Evolutionary conservation across 2,329 filamentous ascomycete species (phyloP), one percentile per base, ranked within the genome.

Genomic region (Fusarium proliferatum): DNA sequence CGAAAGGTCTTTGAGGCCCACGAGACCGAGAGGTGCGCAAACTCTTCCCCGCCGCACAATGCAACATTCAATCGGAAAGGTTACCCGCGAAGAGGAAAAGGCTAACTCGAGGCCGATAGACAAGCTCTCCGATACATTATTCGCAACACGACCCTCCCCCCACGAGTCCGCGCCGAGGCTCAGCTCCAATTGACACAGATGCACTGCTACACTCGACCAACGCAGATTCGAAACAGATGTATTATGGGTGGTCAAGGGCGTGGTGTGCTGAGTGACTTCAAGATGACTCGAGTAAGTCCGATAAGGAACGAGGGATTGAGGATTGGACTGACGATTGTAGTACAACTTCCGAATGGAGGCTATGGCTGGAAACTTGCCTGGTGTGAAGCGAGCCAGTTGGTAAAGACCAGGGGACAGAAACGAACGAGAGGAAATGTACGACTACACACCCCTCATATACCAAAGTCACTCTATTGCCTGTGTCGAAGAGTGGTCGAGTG

Each of bases 301-400:
- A 6, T n/a, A 21, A 49, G 41, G 21, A 33, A 17, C n/a, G 34
- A 21, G 30, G 23, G 9, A 8, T 15, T 17, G 33, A 13, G 19
- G 8, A 16, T 38, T 72, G 52, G 48, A 57, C 82, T 83, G 67
- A 83, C 69, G n/a, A 61, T 33, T 26, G 49, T 79, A 98, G 96
- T 99, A 89, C 83, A 94, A 96, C 86, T 99, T 99, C 86, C 90
- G 96, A 82, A 86, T 96, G 84, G 92, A 97, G 82, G 96, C 96
- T 23, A 85, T 98, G 72, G 92, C 89, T 38, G 96, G 96, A 57
- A 90, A 94, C 70, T 82, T 99, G 60, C 96, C 96, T 0, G 96
- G 96, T 78, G 96, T 99, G 62, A 94, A 92, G 88, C 97, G 97
- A 87, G 96, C 96, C 56, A 97, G 94, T 84, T 99, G 96, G 96